phyloP scores from a whole-genome alignment of 768 basidiomycete species.

The Tremella mesenterica region DNA sequence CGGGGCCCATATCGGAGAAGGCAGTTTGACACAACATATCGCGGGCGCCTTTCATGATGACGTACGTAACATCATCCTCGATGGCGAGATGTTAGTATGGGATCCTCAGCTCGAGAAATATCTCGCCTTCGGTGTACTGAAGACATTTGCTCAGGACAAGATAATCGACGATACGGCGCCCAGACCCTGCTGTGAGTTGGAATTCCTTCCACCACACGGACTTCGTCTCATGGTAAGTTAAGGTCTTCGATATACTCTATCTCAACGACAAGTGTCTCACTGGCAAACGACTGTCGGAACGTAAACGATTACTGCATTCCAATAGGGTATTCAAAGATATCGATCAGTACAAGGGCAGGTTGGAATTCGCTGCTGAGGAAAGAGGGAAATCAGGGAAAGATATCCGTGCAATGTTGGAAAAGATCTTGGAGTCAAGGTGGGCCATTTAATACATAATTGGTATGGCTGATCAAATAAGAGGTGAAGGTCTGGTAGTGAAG shows the following conservation, averaged over 20 bases:
- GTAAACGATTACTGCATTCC: constrained; percentile 66
- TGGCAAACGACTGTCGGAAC: constrained; percentile 59
- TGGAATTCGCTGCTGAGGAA: constrained; percentile 68
- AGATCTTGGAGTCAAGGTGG: constrained; percentile 61
- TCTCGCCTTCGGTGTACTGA: constrained; percentile 85
- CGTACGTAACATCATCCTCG: constrained; percentile 78
- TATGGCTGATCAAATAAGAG: constrained; percentile 47
- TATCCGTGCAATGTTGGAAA: constrained; percentile 68
- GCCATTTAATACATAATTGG: constrained; percentile 4
- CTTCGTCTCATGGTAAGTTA: constrained; percentile 54
- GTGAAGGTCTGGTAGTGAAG: constrained; percentile 91
- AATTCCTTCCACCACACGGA: not conserved
- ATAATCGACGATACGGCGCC: constrained; percentile 50
- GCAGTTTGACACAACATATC: constrained; percentile 82
- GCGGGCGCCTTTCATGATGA: constrained; percentile 63
- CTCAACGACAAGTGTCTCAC: constrained; percentile 64
- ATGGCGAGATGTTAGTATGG: constrained; percentile 98
- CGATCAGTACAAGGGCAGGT: constrained; percentile 57
- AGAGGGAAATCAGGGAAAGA: constrained; percentile 72
- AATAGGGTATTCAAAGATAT: constrained; percentile 25
- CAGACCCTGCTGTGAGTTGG: constrained; percentile 75
- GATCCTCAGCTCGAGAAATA: constrained; percentile 82
- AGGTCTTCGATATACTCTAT: constrained; percentile 88
- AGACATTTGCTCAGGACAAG: constrained; percentile 79
- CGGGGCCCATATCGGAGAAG: constrained; percentile 67